Percentiles rank a stretch among this genome's conserved stretches.
Evolutionary conservation across 2,329 filamentous ascomycete species (phyloP).

Genomic region (Mycogone perniciosa): DNA sequence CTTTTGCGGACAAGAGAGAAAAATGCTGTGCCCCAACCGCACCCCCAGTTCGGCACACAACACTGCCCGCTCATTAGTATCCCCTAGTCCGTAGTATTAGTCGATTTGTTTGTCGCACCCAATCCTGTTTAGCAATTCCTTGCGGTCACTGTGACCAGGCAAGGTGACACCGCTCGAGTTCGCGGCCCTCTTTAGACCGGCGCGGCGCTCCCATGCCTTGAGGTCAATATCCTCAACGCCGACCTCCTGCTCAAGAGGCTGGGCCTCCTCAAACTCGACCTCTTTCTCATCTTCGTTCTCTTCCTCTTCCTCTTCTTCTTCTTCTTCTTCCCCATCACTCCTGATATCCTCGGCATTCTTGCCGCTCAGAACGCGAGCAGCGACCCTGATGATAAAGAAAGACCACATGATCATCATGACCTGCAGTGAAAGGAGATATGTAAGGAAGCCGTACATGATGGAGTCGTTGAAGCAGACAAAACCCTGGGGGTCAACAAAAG

Average conservation of each 20-base stretch:
- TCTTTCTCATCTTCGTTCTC: slow-evolving; percentile 16
- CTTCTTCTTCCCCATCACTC: slow-evolving; percentile 77
- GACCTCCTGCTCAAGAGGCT: slow-evolving; percentile 63
- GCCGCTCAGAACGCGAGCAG: slow-evolving; percentile 70
- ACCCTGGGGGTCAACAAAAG: slow-evolving; percentile 65
- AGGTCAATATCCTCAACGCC: slow-evolving; percentile 64
- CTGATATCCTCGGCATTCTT: slow-evolving; percentile 75
- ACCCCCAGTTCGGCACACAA: no score
- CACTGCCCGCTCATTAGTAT: neutral
- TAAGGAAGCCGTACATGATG: slow-evolving; percentile 71
- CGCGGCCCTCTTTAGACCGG: slow-evolving; percentile 45
- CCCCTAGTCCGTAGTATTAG: neutral
- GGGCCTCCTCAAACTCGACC: slow-evolving; percentile 44
- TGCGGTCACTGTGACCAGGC: slow-evolving; percentile 65
- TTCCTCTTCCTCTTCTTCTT: slow-evolving; percentile 50
- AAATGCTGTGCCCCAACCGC: neutral
- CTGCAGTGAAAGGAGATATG: slow-evolving; percentile 70
- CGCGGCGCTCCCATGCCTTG: slow-evolving; percentile 52
- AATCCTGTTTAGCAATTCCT: slow-evolving; percentile 73
- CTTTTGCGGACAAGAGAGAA: no score
- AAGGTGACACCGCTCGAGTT: slow-evolving; percentile 53
- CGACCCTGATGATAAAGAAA: slow-evolving; percentile 76
- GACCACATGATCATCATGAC: slow-evolving; percentile 83
- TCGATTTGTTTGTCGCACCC: slow-evolving; percentile 65
- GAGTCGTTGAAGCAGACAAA: slow-evolving; percentile 74